A percentile compares a stretch with the other conserved stretches of the same genome.
phyloP scores from a whole-genome alignment of 1,284 basidiomycete genomes.

The Ustilago curta region DNA sequence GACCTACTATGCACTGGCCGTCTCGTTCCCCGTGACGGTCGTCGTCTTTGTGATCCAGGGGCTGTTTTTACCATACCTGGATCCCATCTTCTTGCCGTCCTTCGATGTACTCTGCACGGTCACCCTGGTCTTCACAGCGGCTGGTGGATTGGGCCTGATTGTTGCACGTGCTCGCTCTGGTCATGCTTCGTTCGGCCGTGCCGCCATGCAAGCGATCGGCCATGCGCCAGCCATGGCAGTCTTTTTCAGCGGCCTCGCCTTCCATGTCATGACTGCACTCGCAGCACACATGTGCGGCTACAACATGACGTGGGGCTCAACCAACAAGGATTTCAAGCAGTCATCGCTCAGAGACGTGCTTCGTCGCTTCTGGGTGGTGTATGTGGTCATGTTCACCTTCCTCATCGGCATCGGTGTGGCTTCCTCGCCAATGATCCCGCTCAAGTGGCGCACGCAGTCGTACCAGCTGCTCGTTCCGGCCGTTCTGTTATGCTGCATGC shows the following conservation, averaged over 20 bases:
- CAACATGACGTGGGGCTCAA: constrained; percentile 80
- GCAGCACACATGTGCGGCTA: constrained; percentile 83
- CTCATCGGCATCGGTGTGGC: constrained; percentile 69
- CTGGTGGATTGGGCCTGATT: constrained; percentile 79
- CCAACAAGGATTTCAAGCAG: constrained; percentile 46
- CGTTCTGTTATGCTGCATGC: constrained; percentile 1
- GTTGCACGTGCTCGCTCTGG: constrained; percentile 80
- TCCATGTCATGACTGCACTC: constrained; percentile 76
- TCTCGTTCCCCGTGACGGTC: constrained; percentile 76
- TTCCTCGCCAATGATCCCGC: constrained; percentile 72
- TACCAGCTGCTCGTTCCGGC: constrained; percentile 13
- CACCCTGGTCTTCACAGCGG: constrained; percentile 79
- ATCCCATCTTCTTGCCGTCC: constrained; percentile 72
- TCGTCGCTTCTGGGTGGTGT: constrained; percentile 74
- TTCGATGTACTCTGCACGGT: constrained; percentile 83
- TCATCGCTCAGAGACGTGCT: constrained; percentile 72
- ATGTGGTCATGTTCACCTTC: constrained; percentile 76
- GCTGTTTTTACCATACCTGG: constrained; percentile 76
- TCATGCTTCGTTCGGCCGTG: constrained; percentile 72
- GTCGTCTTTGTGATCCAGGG: constrained; percentile 81
- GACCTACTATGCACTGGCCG: constrained; percentile 81
- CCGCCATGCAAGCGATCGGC: constrained; percentile 74
- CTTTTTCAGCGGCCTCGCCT: constrained; percentile 41
- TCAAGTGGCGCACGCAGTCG: constrained; percentile 73
- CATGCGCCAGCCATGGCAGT: constrained; percentile 76